phyloP scores from a whole-genome alignment of 257 asterid species.

The Penstemon newberryi region DNA sequence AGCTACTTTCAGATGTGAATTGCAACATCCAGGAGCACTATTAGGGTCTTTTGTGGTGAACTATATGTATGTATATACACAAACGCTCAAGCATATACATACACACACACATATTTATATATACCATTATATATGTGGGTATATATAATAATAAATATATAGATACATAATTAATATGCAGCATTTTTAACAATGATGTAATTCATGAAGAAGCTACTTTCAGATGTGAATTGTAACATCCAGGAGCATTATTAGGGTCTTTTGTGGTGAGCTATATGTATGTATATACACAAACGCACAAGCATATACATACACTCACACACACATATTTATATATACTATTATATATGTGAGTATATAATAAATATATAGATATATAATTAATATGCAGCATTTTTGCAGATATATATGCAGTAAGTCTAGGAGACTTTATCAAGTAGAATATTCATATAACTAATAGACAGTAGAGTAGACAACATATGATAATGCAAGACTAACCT shows the following conservation, averaged over 20 bases:
- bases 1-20: constrained; percentile 13
- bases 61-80: background rate
- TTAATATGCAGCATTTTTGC: constrained; percentile 20
- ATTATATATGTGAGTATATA: background rate
- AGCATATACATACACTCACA: background rate
- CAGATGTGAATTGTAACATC: constrained; percentile 14
- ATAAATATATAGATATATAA: too few relatives aligned
- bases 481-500: constrained; percentile 55
- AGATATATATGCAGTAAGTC: background rate
- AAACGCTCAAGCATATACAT: background rate
- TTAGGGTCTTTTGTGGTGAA: constrained; percentile 12
- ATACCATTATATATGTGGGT: background rate
- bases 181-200: constrained; percentile 14
- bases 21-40: background rate
- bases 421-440: constrained; percentile 12
- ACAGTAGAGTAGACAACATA: constrained; percentile 16
- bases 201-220: constrained; percentile 5
- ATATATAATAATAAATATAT: too few relatives aligned
- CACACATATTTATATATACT: background rate
- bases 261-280: background rate
- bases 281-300: background rate
- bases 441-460: constrained; percentile 16
- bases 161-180: background rate
- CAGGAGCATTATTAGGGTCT: background rate
- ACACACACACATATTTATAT: background rate